phyloP scores from a whole-genome alignment of 345 rosid species.

The Salix viminalis region DNA sequence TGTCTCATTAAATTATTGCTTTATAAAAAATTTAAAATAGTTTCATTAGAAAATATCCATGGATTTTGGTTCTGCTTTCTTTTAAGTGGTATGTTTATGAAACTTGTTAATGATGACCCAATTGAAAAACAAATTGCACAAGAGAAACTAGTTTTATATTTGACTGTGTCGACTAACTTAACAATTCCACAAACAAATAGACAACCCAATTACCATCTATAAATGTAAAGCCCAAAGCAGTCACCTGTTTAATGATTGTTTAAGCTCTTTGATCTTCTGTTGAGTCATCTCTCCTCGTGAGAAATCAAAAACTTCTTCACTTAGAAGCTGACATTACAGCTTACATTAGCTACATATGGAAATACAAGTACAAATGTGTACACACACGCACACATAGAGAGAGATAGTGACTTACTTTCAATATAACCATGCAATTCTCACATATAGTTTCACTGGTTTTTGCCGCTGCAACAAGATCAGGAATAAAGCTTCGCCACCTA shows the following conservation, averaged over 20 bases:
- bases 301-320: slow-evolving; percentile 99
- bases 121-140: background rate
- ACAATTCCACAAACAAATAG: background rate
- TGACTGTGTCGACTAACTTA: background rate
- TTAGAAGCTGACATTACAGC: slow-evolving; percentile 60
- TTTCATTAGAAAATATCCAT: background rate
- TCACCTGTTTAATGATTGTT: slow-evolving; percentile 91
- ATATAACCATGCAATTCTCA: slow-evolving; percentile 95
- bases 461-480: slow-evolving; percentile 98
- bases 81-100: background rate
- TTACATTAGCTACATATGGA: slow-evolving; percentile 8
- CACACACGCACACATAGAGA: background rate
- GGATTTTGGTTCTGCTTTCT: background rate
- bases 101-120: background rate
- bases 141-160: background rate
- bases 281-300: slow-evolving; percentile 99
- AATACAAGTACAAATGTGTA: background rate
- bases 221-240: background rate
- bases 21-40: background rate
- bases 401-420: slow-evolving; percentile 53
- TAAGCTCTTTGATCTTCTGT: slow-evolving; percentile 93
- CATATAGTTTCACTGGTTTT: slow-evolving; percentile 99
- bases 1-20: background rate
- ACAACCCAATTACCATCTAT: background rate
- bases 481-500: slow-evolving; percentile 96